Conservation (phyloP, 257 asterid genomes). For the Primulina tabacum region DNA sequence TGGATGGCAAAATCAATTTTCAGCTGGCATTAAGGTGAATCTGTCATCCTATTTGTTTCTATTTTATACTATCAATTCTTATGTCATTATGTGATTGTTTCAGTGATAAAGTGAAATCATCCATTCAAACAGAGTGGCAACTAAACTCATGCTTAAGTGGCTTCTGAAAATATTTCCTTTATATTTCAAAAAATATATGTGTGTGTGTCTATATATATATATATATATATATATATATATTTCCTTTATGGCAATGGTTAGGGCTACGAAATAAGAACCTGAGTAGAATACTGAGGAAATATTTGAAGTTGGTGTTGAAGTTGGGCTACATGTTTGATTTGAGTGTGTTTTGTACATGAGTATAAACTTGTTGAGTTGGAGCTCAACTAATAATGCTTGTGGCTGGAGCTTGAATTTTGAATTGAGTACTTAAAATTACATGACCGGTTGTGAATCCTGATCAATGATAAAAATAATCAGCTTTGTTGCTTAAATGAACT, state of each 20-base stretch:
- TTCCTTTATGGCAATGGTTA: too few relatives aligned
- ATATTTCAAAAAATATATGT: too few relatives aligned
- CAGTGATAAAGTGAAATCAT: slow-evolving; percentile 13
- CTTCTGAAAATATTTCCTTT: background rate
- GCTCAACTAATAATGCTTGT: background rate
- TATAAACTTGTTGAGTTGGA: background rate
- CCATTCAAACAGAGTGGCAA: slow-evolving; percentile 10
- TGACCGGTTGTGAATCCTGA: background rate
- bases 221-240: too few relatives aligned
- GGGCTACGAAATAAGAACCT: too few relatives aligned
- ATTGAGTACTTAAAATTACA: background rate
- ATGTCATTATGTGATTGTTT: slow-evolving; percentile 1
- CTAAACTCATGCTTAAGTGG: background rate
- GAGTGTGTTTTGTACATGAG: background rate
- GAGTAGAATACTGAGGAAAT: background rate
- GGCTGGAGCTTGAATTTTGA: background rate
- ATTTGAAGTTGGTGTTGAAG: background rate
- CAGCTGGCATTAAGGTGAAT: slow-evolving; percentile 85
- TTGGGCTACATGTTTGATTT: background rate
- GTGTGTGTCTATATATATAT: too few relatives aligned
- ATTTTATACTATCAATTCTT: slow-evolving; percentile 13
- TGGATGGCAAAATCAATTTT: slow-evolving; percentile 78
- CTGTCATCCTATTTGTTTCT: slow-evolving; percentile 17
- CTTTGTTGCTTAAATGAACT: background rate
- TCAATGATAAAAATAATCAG: background rate